These are phyloP conservation scores for Aureobasidium subglaciale DNA, from an alignment of 2,329 filamentous ascomycete species.

Conservation along the genomic window DNA sequence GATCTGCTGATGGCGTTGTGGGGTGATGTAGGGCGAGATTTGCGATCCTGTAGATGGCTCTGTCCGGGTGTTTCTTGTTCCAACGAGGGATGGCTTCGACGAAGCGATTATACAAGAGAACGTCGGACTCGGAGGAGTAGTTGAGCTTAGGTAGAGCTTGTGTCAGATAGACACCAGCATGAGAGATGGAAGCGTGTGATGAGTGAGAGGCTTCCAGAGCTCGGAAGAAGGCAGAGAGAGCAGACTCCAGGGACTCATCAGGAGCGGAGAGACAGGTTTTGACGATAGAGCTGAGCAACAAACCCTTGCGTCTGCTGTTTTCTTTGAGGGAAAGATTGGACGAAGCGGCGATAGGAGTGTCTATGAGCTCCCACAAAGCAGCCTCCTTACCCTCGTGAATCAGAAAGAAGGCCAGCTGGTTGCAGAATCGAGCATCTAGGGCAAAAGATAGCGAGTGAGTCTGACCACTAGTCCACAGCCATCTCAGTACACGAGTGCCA, in stretches of 20 bases:
- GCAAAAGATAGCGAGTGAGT: slow-evolving; percentile 20
- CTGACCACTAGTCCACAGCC: slow-evolving; percentile 24
- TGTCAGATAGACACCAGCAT: not conserved
- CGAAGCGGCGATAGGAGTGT: slow-evolving; percentile 2
- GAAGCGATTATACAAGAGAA: slow-evolving; percentile 10
- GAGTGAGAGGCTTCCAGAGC: not conserved
- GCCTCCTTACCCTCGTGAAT: slow-evolving; percentile 24
- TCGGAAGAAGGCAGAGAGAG: slow-evolving; percentile 3
- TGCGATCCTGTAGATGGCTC: slow-evolving; percentile 6
- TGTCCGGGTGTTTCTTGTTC: not conserved
- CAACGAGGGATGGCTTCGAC: slow-evolving; percentile 13
- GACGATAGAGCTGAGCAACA: slow-evolving; percentile 3
- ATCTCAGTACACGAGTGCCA: slow-evolving; percentile 24
- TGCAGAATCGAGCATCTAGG: slow-evolving; percentile 19
- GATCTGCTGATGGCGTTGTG: slow-evolving; percentile 2
- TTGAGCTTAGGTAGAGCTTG: not conserved
- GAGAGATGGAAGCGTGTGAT: not conserved
- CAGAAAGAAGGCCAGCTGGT: slow-evolving; percentile 22
- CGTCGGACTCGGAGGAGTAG: not conserved
- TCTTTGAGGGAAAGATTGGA: not conserved
- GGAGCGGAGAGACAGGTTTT: not conserved
- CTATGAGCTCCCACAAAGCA: slow-evolving; percentile 26
- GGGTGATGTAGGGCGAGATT: slow-evolving; percentile 15
- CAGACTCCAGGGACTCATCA: not conserved
- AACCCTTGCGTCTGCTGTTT: slow-evolving; percentile 2